phyloP scores from a whole-genome alignment of 108 stramenopile genomes.

The Cyclostephanos invisitatus region DNA sequence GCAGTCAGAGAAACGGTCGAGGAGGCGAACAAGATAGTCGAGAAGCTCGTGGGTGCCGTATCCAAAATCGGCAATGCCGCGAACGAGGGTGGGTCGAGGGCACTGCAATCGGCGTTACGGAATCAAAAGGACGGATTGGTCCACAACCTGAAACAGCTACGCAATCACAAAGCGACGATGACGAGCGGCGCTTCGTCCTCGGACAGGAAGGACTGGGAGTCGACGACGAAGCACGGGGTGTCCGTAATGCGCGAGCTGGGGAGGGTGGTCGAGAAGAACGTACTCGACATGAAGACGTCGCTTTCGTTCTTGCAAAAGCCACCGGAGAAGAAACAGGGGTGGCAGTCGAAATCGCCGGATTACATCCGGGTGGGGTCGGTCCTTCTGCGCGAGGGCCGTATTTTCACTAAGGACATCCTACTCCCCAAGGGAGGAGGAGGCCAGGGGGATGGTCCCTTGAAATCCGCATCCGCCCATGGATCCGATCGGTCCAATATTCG shows the following conservation, averaged over 20 bases:
- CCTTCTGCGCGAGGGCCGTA: constrained; percentile 37
- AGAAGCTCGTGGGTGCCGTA: constrained; percentile 44
- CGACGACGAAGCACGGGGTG: constrained; percentile 11
- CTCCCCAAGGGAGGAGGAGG: constrained; percentile 12
- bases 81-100: constrained; percentile 34
- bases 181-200: neutral
- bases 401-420: constrained; percentile 48
- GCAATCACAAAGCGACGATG: constrained; percentile 4
- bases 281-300: constrained; percentile 40
- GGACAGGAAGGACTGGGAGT: constrained; percentile 9
- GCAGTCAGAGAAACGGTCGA: constrained; percentile 27
- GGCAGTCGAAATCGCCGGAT: constrained; percentile 16
- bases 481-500: neutral
- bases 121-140: constrained; percentile 42
- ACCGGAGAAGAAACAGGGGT: constrained; percentile 43
- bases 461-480: neutral
- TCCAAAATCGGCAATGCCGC: constrained; percentile 49
- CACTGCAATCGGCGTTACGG: constrained; percentile 30
- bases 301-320: constrained; percentile 41
- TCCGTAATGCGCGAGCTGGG: constrained; percentile 40
- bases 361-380: constrained; percentile 46
- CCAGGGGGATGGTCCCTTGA: constrained; percentile 9
- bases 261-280: constrained; percentile 52
- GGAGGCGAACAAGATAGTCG: constrained; percentile 40
- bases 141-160: constrained; percentile 40